A percentile compares a stretch with the other conserved stretches of the same genome.
Evolutionary conservation across 2,329 filamentous ascomycete genomes (phyloP).

Genomic region (Trichoderma gracile): DNA sequence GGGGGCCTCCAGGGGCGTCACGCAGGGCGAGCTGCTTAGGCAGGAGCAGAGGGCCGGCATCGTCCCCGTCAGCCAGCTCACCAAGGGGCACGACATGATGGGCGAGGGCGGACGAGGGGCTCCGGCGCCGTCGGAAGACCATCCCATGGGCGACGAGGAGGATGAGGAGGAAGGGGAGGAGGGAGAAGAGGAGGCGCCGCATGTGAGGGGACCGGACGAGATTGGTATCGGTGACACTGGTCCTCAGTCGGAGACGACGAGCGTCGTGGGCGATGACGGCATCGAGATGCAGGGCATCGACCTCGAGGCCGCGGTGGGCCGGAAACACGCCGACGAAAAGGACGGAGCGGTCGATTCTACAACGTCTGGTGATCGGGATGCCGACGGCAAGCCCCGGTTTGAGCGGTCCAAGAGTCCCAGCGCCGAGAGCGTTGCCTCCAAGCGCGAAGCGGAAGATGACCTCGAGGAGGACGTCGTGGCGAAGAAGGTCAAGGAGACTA

Average conservation of each 20-base stretch:
- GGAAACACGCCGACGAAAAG: conserved; percentile 44
- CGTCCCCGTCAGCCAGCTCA: conserved; percentile 66
- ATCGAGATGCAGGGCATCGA: conserved; percentile 59
- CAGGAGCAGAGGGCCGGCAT: conserved; percentile 83
- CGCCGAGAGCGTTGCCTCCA: conserved; percentile 46
- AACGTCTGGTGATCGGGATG: conserved; percentile 27
- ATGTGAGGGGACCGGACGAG: conserved; percentile 79
- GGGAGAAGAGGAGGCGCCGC: conserved; percentile 65
- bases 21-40: conserved; percentile 81
- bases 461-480: conserved; percentile 41
- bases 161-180: conserved; percentile 47
- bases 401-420: conserved; percentile 31
- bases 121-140: conserved; percentile 34
- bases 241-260: conserved; percentile 57
- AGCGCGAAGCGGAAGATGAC: conserved; percentile 57
- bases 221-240: conserved; percentile 88
- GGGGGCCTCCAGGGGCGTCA: conserved; percentile 58
- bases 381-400: conserved; percentile 28
- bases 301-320: conserved; percentile 61
- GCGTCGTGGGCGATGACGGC: conserved; percentile 43
- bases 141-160: conserved; percentile 50
- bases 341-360: conserved; percentile 28
- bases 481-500: conserved; percentile 55
- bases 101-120: conserved; percentile 37
- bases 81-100: conserved; percentile 43